Percentiles rank a stretch among this genome's conserved stretches.
phyloP scores from a whole-genome alignment of 208 protist species.

The Trypanosoma avium region DNA sequence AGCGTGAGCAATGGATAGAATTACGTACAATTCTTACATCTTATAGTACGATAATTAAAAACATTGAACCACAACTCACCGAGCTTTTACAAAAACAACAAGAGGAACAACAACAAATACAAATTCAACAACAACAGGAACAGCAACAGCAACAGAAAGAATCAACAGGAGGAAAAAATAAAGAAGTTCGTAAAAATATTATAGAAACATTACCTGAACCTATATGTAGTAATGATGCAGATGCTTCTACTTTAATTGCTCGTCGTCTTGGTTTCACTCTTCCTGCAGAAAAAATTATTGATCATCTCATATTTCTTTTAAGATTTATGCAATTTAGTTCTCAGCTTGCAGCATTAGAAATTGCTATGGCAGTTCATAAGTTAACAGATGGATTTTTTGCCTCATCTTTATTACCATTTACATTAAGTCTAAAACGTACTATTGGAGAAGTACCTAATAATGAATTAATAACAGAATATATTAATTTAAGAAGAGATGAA shows the following conservation, averaged over 20 bases:
- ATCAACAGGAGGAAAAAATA: background rate
- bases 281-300: slow-evolving; percentile 46
- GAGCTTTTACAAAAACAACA: no score
- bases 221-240: background rate
- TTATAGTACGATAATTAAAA: background rate
- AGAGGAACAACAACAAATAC: background rate
- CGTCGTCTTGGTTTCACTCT: slow-evolving; percentile 50
- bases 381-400: slow-evolving; percentile 62
- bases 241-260: slow-evolving; percentile 16
- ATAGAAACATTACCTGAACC: background rate
- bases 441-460: slow-evolving; percentile 20
- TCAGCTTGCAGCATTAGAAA: slow-evolving; percentile 31
- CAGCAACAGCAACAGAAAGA: background rate
- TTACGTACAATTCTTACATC: background rate
- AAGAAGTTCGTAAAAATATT: background rate
- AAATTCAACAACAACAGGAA: background rate
- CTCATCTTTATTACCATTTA: slow-evolving; percentile 48
- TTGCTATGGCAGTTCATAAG: slow-evolving; percentile 44
- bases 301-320: slow-evolving; percentile 46
- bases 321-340: slow-evolving; percentile 39
- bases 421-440: slow-evolving; percentile 33
- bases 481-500: slow-evolving; percentile 34
- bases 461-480: slow-evolving; percentile 32
- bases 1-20: slow-evolving; percentile 13
- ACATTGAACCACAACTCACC: background rate